Evolutionary conservation across 495 filamentous ascomycete species (phyloP), one percentile per base, ranked within the genome.

Genomic region (Daldinia loculata): DNA sequence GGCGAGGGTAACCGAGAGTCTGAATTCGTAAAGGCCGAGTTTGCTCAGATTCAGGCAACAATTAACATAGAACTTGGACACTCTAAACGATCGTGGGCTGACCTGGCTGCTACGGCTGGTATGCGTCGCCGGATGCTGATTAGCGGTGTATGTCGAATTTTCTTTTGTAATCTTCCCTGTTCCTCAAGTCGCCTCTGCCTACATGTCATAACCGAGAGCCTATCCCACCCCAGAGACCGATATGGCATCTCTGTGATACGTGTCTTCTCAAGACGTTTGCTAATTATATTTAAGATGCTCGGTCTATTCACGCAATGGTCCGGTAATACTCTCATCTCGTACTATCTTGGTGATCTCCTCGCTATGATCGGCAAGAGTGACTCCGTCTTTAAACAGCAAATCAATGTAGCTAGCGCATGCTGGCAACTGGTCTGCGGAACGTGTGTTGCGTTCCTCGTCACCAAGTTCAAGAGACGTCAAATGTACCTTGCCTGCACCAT

Each of bases 351-450:
- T 76, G 78, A 81, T 77, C 74, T 85, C 2, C 82, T 89, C 45
- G 75, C 77, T 43, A 81, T 79, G 74, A 85, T 80, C 57, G 85
- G 77, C 75, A 86, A 73, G 69, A 88, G 74, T 24, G 81, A 88
- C 60, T 77, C 83, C 12, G 74, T 80, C n/a, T 79, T 80, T 64
- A 85, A 88, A 63, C 80, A 84, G 56, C 83, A 81, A 72, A 83
- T 85, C 79, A 90, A 90, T 75, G 79, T 90, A 48, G 86, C 85
- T 9, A 86, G 82, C 62, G 82, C 84, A 41, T 87, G 87, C 79
- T 89, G 86, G 87, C 79, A 79, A 61, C 75, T 88, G 9, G 66
- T 89, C 71, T 84, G 78, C 66, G 87, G 83, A 22, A 80, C 61
- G 14, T 68, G 2, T 41, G 76, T 82, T 34, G 80, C 86, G 36